Percentiles rank a stretch among this genome's conserved stretches.
Evolutionary conservation across 805 yeast species (phyloP).

Genomic region (Candida patagonica): DNA sequence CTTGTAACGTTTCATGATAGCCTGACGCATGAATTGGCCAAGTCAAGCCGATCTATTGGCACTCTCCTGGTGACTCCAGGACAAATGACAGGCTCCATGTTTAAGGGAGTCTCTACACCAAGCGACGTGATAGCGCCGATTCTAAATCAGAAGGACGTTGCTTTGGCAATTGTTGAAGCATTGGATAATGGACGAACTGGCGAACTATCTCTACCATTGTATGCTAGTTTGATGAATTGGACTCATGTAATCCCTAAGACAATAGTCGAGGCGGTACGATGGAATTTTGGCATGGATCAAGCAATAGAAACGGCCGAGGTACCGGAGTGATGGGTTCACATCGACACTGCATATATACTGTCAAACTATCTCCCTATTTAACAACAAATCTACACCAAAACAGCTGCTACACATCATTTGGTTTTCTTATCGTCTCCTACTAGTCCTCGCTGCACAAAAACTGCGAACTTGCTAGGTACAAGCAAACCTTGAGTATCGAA

Average conservation of each 20-base stretch:
- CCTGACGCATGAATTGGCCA: conserved; percentile 51
- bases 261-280: conserved; percentile 10
- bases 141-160: conserved; percentile 59
- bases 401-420: too few relatives aligned
- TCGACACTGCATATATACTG: too few relatives aligned
- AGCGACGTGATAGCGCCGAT: conserved; percentile 72
- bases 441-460: conserved; percentile 1
- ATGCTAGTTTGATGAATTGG: conserved; percentile 11
- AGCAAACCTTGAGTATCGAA: conserved; percentile 18
- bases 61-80: conserved; percentile 82
- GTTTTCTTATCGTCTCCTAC: conserved; percentile 1
- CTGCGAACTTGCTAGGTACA: conserved; percentile 15
- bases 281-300: conserved; percentile 13
- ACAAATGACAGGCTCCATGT: conserved; percentile 69
- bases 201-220: conserved; percentile 14
- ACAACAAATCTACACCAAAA: too few relatives aligned
- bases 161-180: conserved; percentile 45
- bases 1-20: conserved; percentile 77
- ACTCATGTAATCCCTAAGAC: conserved; percentile 11
- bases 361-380: too few relatives aligned
- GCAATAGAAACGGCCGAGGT: too few relatives aligned
- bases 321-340: too few relatives aligned
- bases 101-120: conserved; percentile 66
- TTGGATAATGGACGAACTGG: conserved; percentile 42
- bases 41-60: conserved; percentile 37